Percentiles rank a stretch among this genome's conserved stretches.
Conservation (phyloP, 352 stramenopile genomes). For the Hyaloperonospora brassicae region DNA sequence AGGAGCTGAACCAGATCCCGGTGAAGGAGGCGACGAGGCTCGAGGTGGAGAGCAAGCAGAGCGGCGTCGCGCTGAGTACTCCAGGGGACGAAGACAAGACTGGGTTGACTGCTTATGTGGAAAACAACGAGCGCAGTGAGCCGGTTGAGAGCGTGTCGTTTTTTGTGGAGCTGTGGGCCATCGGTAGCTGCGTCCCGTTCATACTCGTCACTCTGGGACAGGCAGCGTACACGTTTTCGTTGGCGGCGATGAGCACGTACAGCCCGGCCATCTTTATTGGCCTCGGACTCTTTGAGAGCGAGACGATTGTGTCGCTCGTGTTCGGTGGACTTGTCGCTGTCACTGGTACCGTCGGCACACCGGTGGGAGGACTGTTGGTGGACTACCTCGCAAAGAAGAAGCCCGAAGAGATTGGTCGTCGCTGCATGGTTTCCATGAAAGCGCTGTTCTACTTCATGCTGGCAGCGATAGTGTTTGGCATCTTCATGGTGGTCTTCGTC, state of each 20-base stretch:
- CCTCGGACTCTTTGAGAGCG: conserved; percentile 78
- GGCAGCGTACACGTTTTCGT: conserved; percentile 81
- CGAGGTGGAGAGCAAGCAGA: conserved; percentile 20
- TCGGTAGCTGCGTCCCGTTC: conserved; percentile 69
- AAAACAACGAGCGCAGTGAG: conserved; percentile 15
- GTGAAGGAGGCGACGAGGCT: conserved; percentile 19
- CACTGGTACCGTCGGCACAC: conserved; percentile 83
- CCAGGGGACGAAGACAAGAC: conserved; percentile 19
- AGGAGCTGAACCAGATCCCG: conserved; percentile 48
- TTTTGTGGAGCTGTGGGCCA: conserved; percentile 46
- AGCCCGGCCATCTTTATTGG: conserved; percentile 85
- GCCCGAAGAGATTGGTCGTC: conserved; percentile 24
- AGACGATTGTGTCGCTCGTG: conserved; percentile 76
- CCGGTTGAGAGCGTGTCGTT: conserved; percentile 32
- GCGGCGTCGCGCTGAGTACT: conserved; percentile 14
- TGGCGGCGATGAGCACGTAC: conserved; percentile 83
- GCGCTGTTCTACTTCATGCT: conserved; percentile 68
- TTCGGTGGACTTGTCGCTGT: conserved; percentile 82
- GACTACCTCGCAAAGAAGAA: conserved; percentile 40
- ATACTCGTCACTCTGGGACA: conserved; percentile 77
- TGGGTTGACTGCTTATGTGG: conserved; percentile 24
- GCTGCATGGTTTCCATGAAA: conserved; percentile 48
- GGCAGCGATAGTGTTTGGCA: conserved; percentile 39
- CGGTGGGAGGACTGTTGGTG: conserved; percentile 76
- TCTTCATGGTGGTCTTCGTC: conserved; percentile 57